Conservation (phyloP, 768 basidiomycete genomes). For the Cystofilobasidium capitatum region DNA sequence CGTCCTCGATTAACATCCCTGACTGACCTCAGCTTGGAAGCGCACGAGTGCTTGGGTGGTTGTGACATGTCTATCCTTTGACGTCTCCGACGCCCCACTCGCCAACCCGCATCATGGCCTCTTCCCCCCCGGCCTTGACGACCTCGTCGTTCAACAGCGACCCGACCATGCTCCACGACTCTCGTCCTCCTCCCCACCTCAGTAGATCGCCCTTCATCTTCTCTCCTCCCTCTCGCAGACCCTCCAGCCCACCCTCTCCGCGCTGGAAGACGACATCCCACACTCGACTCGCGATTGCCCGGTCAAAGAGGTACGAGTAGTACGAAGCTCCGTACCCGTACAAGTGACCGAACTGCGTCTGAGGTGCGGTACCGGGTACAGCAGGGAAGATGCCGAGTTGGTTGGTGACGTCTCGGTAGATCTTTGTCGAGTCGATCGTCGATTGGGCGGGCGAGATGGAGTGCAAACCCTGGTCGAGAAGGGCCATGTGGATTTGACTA, state of each 20-base stretch:
- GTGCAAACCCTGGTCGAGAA: conserved; percentile 83
- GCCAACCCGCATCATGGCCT: conserved; percentile 84
- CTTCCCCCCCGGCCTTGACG: conserved; percentile 60
- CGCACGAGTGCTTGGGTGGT: background rate
- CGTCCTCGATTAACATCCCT: too few species aligned
- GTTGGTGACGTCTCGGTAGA: conserved; percentile 49
- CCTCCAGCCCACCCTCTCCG: conserved; percentile 19
- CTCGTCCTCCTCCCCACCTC: conserved; percentile 72
- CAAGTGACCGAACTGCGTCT: conserved; percentile 90
- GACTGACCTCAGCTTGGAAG: too few species aligned
- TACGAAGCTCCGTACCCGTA: conserved; percentile 97
- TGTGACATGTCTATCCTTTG: background rate
- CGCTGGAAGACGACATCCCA: conserved; percentile 62
- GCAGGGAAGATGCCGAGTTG: conserved; percentile 68
- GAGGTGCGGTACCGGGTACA: conserved; percentile 77
- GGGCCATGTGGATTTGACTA: conserved; percentile 77
- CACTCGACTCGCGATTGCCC: conserved; percentile 87
- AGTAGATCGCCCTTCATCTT: conserved; percentile 67
- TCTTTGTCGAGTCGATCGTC: conserved; percentile 63
- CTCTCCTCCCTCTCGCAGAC: conserved; percentile 59
- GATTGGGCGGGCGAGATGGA: conserved; percentile 49
- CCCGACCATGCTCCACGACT: conserved; percentile 90
- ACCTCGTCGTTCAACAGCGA: conserved; percentile 55
- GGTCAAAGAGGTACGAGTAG: conserved; percentile 93
- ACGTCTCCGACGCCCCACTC: conserved; percentile 49